Conservation (phyloP, 1,284 basidiomycete species). For the Irpex sp. region DNA sequence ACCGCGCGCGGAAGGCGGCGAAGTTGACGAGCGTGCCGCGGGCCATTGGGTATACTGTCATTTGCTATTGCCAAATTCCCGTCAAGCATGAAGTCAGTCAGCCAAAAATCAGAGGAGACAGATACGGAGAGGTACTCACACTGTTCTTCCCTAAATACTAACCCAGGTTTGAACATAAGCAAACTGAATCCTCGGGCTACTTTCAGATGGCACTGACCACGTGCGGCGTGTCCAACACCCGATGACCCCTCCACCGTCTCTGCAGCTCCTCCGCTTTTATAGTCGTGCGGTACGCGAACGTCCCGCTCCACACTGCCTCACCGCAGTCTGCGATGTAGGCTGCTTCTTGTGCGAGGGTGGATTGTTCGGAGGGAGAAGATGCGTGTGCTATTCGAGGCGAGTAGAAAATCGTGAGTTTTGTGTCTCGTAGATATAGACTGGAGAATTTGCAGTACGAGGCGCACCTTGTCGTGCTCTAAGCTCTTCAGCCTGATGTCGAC, state of each 20-base stretch:
- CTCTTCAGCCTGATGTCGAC: not conserved
- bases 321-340: constrained; percentile 17
- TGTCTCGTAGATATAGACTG: no score
- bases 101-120: not conserved
- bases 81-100: not conserved
- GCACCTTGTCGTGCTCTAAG: not conserved
- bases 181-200: no score
- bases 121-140: constrained; percentile 17
- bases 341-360: constrained; percentile 12
- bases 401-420: no score
- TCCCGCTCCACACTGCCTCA: constrained; percentile 38
- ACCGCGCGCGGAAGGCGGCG: constrained; percentile 32
- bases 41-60: constrained; percentile 42
- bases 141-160: constrained; percentile 43
- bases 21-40: constrained; percentile 40
- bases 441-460: no score
- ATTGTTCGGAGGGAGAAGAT: not conserved
- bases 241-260: constrained; percentile 29
- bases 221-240: constrained; percentile 29
- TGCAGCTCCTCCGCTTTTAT: constrained; percentile 33
- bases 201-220: no score
- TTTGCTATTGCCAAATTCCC: constrained; percentile 28
- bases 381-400: not conserved
- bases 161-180: not conserved
- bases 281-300: constrained; percentile 35